These are phyloP conservation scores for Trametes pubescens DNA, from an alignment of 1,284 basidiomycete species.

Conservation along the genomic window DNA sequence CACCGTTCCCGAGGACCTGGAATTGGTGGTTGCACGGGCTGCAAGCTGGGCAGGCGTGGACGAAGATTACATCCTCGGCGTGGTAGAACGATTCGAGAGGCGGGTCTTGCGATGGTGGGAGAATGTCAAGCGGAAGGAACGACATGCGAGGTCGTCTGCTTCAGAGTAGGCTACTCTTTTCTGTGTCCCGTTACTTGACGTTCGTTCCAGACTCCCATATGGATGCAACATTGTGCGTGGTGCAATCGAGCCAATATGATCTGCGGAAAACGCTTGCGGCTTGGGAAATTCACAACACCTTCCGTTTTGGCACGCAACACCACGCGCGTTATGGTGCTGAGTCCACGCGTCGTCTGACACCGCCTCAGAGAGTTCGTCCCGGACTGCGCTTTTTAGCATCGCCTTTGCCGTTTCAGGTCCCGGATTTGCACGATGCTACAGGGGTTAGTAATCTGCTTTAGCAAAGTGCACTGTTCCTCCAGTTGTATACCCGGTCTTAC, in stretches of 20 bases:
- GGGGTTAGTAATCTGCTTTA: too few species aligned
- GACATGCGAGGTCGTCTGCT: slow-evolving; percentile 24
- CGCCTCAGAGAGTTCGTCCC: background rate
- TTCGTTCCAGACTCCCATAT: background rate
- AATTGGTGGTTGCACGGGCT: slow-evolving; percentile 55
- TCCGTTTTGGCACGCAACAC: background rate
- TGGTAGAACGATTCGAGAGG: slow-evolving; percentile 69
- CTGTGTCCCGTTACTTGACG: background rate
- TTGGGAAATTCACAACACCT: background rate
- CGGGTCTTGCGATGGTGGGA: slow-evolving; percentile 62
- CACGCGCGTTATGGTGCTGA: background rate
- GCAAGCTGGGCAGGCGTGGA: slow-evolving; percentile 61
- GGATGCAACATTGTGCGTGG: too few species aligned
- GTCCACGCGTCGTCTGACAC: background rate
- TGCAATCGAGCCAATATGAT: too few species aligned
- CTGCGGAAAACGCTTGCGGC: background rate
- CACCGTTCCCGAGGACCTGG: slow-evolving; percentile 57
- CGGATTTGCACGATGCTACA: too few species aligned
- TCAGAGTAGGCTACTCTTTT: background rate
- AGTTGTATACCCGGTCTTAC: too few species aligned
- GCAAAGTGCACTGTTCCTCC: too few species aligned
- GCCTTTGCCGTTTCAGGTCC: background rate
- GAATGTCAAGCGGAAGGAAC: slow-evolving; percentile 33
- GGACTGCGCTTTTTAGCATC: too few species aligned
- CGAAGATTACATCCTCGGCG: slow-evolving; percentile 54